phyloP scores from a whole-genome alignment of 192 early-diverging fungal genomes.

The Anaeromyces robustus region DNA sequence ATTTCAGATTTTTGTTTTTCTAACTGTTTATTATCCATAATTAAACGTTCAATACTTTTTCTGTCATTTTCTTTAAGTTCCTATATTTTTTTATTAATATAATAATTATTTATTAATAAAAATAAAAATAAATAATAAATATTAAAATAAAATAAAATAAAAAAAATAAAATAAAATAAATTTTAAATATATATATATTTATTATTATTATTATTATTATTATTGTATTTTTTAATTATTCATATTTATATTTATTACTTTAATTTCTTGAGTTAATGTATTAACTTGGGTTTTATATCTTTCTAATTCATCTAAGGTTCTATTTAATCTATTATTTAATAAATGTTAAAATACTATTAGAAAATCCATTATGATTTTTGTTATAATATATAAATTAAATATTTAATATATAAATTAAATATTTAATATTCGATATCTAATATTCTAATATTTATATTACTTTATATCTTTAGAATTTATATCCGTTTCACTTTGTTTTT shows the following conservation, averaged over 20 bases:
- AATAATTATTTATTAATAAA: not conserved
- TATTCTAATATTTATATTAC: not conserved
- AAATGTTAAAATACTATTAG: slow-evolving; percentile 1
- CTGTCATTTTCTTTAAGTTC: not conserved
- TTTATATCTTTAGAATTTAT: slow-evolving; percentile 24
- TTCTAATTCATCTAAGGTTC: slow-evolving; percentile 33
- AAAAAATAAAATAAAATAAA: no score
- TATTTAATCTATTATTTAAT: slow-evolving; percentile 19
- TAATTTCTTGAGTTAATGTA: not conserved
- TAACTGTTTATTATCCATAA: slow-evolving; percentile 24
- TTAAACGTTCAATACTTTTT: slow-evolving; percentile 1
- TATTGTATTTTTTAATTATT: no score
- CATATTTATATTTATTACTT: not conserved
- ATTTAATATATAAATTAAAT: no score
- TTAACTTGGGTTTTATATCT: slow-evolving; percentile 8
- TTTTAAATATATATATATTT: no score
- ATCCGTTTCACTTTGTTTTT: slow-evolving; percentile 15
- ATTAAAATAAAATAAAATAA: not conserved
- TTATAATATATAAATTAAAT: not conserved
- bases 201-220: no score
- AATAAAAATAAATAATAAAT: no score
- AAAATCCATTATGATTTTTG: not conserved
- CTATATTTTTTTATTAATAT: not conserved
- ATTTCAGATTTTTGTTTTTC: slow-evolving; percentile 31
- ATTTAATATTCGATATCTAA: no score